Evolutionary conservation across 75 land plant species (phyloP).

Genomic region (Larix kaempferi): DNA sequence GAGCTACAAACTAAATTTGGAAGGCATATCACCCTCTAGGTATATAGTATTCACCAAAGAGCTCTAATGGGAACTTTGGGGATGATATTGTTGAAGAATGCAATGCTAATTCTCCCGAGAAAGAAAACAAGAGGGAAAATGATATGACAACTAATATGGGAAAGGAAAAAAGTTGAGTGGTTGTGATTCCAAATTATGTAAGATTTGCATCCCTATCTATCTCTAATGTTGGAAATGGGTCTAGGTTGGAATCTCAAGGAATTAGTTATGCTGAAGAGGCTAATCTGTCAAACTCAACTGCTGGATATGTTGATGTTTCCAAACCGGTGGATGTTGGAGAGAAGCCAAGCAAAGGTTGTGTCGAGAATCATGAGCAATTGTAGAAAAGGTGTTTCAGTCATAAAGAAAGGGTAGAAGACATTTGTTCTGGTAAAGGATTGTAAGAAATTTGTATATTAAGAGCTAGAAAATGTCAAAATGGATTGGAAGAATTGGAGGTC

Average conservation of each 20-base stretch:
- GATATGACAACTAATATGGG: neutral
- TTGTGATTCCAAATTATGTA: slow-evolving; percentile 16
- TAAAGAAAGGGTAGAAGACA: neutral
- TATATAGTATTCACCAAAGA: slow-evolving; percentile 10
- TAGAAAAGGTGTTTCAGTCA: too few relatives aligned
- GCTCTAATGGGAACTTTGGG: slow-evolving; percentile 17
- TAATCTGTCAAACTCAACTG: neutral
- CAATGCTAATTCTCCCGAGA: slow-evolving; percentile 10
- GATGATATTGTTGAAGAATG: slow-evolving; percentile 16
- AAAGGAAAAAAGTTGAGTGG: slow-evolving; percentile 24
- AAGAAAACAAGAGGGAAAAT: slow-evolving; percentile 4
- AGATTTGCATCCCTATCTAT: slow-evolving; percentile 7
- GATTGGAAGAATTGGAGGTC: slow-evolving; percentile 28
- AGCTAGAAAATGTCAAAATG: slow-evolving; percentile 8
- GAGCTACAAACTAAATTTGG: slow-evolving; percentile 12
- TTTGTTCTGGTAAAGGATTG: neutral
- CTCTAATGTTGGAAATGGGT: slow-evolving; percentile 7
- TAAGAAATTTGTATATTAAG: neutral
- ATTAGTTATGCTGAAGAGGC: neutral
- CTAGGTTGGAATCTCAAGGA: slow-evolving; percentile 5
- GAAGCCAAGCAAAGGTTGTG: neutral
- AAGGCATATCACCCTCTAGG: neutral
- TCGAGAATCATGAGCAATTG: neutral
- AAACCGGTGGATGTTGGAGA: neutral
- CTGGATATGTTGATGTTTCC: neutral